These are phyloP conservation scores for Thalassiosira exigua DNA, from an alignment of 352 stramenopile species.

Conservation along the genomic window DNA sequence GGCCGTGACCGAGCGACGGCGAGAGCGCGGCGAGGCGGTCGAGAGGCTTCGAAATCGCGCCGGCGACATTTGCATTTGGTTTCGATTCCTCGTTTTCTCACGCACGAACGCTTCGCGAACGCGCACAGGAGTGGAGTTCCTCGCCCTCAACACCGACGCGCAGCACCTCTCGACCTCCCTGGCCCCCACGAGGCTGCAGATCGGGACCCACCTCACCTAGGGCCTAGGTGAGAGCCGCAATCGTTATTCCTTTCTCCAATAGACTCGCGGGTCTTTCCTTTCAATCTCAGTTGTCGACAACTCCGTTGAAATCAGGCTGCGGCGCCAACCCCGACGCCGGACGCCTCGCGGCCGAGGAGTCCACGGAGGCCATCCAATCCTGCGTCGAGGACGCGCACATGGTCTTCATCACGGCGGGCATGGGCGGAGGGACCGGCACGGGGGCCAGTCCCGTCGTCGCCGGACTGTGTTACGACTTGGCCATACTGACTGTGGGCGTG, in stretches of 20 bases:
- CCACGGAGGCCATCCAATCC: slow-evolving; percentile 55
- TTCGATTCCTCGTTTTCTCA: no score
- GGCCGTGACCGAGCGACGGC: no score
- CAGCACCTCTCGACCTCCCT: slow-evolving; percentile 68
- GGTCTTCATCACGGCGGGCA: slow-evolving; percentile 74
- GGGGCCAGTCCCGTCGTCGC: slow-evolving; percentile 84
- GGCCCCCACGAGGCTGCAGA: slow-evolving; percentile 55
- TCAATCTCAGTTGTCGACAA: no score
- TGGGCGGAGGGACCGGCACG: slow-evolving; percentile 71
- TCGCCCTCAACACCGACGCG: slow-evolving; percentile 83
- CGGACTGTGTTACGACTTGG: slow-evolving; percentile 91
- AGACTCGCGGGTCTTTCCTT: no score
- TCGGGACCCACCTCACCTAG: slow-evolving; percentile 72
- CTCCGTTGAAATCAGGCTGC: no score
- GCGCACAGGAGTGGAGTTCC: slow-evolving; percentile 80
- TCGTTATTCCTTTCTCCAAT: no score
- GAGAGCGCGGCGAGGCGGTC: no score
- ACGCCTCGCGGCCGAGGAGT: slow-evolving; percentile 70
- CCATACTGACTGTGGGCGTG: slow-evolving; percentile 94
- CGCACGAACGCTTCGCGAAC: no score
- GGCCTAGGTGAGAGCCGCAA: no score
- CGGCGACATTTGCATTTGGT: no score
- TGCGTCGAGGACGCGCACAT: slow-evolving; percentile 67
- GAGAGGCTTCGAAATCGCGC: no score
- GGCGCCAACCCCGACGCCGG: slow-evolving; percentile 70